These are phyloP conservation scores for Larix kaempferi DNA, from an alignment of 75 land plant genomes.

Conservation along the genomic window DNA sequence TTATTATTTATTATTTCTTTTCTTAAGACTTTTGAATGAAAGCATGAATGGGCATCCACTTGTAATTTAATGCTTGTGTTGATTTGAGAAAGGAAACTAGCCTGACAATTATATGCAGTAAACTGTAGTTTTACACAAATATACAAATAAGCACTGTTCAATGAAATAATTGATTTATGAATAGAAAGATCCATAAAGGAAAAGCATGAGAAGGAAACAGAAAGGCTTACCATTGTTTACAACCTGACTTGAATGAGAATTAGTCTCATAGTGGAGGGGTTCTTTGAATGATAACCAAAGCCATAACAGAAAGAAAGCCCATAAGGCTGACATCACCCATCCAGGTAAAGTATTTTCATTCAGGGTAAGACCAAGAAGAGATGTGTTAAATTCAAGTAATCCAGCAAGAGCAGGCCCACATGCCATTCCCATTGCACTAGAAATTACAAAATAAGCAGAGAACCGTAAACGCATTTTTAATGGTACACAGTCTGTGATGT, in stretches of 20 bases:
- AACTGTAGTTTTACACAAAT: neutral
- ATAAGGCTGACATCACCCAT: conserved; percentile 60
- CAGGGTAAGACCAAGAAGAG: conserved; percentile 37
- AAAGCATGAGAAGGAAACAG: neutral
- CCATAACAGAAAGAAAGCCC: conserved; percentile 59
- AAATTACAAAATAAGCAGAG: conserved; percentile 76
- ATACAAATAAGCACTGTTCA: too few relatives aligned
- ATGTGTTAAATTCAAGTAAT: conserved; percentile 46
- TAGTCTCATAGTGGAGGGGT: conserved; percentile 21
- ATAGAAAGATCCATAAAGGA: neutral
- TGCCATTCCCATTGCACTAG: conserved; percentile 84
- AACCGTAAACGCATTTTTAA: conserved; percentile 43
- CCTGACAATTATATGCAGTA: neutral
- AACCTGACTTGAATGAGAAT: conserved; percentile 11
- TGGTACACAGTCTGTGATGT: conserved; percentile 80
- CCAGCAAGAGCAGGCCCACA: conserved; percentile 75
- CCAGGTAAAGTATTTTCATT: conserved; percentile 69
- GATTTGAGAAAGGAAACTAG: neutral
- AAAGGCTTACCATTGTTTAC: conserved; percentile 17
- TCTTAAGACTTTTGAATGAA: neutral
- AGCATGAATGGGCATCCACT: neutral
- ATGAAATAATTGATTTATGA: neutral
- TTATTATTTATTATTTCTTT: neutral
- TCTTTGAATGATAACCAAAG: conserved; percentile 56
- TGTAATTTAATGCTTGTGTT: neutral